Evolutionary conservation across 2,329 filamentous ascomycete species (phyloP).

Genomic region (Rhexocercosporidium sp.): DNA sequence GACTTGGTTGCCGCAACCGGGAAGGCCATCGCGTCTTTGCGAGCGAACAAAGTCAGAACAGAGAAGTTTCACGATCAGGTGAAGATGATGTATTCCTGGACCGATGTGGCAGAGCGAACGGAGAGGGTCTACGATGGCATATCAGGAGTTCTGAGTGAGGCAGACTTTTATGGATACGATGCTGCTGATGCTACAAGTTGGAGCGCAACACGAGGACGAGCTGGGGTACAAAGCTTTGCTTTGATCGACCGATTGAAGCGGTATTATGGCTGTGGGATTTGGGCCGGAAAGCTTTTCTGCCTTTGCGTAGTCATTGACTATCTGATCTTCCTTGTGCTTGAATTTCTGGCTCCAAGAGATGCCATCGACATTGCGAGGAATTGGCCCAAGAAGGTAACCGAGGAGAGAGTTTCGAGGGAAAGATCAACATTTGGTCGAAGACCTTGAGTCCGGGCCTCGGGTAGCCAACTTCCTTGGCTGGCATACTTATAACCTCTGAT

Average conservation of each 20-base stretch:
- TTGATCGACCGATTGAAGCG: constrained; percentile 93
- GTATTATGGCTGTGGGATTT: constrained; percentile 97
- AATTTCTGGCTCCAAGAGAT: constrained; percentile 83
- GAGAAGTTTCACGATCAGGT: constrained; percentile 97
- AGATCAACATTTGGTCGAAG: constrained; percentile 4
- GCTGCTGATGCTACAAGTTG: constrained; percentile 64
- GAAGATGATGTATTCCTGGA: constrained; percentile 98
- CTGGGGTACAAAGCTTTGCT: constrained; percentile 81
- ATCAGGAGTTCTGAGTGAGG: constrained; percentile 80
- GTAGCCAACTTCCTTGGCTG: too few relatives aligned
- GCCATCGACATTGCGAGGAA: constrained; percentile 88
- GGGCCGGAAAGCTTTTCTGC: constrained; percentile 97
- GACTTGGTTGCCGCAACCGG: constrained; percentile 90
- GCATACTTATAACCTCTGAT: background rate
- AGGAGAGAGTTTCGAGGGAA: constrained; percentile 7
- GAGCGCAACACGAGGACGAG: constrained; percentile 72
- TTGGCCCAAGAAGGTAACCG: constrained; percentile 79
- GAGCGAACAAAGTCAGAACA: constrained; percentile 85
- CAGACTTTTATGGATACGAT: constrained; percentile 86
- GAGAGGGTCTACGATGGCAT: constrained; percentile 96
- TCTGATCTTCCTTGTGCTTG: constrained; percentile 84
- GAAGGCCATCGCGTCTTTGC: constrained; percentile 83
- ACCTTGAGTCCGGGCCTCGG: background rate
- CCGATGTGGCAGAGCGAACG: constrained; percentile 89
- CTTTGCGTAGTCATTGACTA: constrained; percentile 95